These are phyloP conservation scores for Cytospora piceicola DNA, from an alignment of 2,329 filamentous ascomycete genomes.

Conservation along the genomic window DNA sequence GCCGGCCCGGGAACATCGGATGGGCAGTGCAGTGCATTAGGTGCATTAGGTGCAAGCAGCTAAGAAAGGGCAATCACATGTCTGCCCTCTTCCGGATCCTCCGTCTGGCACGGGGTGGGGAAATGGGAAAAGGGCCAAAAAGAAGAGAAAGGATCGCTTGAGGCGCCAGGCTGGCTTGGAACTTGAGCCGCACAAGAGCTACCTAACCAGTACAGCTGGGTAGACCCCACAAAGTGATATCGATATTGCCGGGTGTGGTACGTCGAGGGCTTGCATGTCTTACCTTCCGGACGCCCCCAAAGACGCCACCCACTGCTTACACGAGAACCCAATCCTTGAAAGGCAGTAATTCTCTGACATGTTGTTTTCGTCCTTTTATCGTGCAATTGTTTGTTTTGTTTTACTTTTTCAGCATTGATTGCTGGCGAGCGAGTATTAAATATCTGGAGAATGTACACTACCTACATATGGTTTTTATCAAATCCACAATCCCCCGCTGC, in stretches of 20 bases:
- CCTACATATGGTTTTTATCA: neutral
- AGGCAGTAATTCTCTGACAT: neutral
- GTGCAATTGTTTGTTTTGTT: neutral
- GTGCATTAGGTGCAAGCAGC: slow-evolving; percentile 30
- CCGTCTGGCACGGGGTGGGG: slow-evolving; percentile 5
- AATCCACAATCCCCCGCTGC: neutral
- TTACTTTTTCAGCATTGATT: neutral
- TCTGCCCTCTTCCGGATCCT: slow-evolving; percentile 9
- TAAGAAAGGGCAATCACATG: slow-evolving; percentile 7
- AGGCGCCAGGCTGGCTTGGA: neutral
- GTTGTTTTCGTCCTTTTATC: neutral
- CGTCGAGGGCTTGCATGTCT: neutral
- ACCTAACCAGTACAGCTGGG: neutral
- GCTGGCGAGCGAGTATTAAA: too few relatives aligned
- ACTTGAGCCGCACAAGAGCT: slow-evolving; percentile 9
- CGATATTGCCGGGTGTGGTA: neutral
- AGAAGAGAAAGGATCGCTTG: neutral
- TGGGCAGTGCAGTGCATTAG: too few relatives aligned
- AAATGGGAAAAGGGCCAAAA: neutral
- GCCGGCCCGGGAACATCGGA: slow-evolving; percentile 15
- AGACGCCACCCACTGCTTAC: neutral
- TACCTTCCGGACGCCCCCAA: neutral
- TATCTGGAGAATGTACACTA: too few relatives aligned
- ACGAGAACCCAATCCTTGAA: neutral
- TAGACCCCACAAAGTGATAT: neutral